Conservation (phyloP, 2,329 filamentous ascomycete genomes). For the Hirsutella thompsonii region DNA sequence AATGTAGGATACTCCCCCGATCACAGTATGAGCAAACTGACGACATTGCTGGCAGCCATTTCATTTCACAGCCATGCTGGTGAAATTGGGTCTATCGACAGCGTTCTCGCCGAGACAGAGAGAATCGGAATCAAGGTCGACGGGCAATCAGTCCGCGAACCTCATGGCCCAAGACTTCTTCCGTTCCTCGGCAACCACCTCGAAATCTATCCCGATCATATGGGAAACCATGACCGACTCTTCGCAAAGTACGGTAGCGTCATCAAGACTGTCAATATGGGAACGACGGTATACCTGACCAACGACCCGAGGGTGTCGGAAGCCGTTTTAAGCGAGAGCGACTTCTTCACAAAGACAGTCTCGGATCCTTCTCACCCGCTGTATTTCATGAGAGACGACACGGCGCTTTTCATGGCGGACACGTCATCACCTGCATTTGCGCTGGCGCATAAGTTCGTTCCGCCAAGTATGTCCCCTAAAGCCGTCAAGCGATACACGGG, state of each 20-base stretch:
- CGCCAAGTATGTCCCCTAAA: constrained; percentile 39
- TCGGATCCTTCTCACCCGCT: constrained; percentile 30
- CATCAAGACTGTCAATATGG: constrained; percentile 35
- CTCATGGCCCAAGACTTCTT: constrained; percentile 30
- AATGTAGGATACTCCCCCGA: not conserved
- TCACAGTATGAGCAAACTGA: not conserved
- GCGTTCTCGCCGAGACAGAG: not conserved
- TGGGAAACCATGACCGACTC: constrained; percentile 37
- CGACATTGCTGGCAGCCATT: not conserved
- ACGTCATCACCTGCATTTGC: constrained; percentile 31
- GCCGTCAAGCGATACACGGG: constrained; percentile 43
- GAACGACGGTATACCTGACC: constrained; percentile 29
- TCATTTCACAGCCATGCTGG: not conserved
- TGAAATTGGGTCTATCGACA: not conserved
- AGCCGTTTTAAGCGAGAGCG: constrained; percentile 28
- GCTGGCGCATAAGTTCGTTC: constrained; percentile 43
- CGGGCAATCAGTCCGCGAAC: not conserved
- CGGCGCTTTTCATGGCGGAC: constrained; percentile 27
- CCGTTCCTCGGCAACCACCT: constrained; percentile 34
- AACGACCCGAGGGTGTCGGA: constrained; percentile 29
- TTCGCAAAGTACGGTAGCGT: constrained; percentile 34
- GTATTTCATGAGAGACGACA: constrained; percentile 21
- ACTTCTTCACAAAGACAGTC: constrained; percentile 36
- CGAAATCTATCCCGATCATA: constrained; percentile 37
- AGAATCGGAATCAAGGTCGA: not conserved